Conservation (phyloP, 768 basidiomycete genomes). For the Lactarius trivialis region DNA sequence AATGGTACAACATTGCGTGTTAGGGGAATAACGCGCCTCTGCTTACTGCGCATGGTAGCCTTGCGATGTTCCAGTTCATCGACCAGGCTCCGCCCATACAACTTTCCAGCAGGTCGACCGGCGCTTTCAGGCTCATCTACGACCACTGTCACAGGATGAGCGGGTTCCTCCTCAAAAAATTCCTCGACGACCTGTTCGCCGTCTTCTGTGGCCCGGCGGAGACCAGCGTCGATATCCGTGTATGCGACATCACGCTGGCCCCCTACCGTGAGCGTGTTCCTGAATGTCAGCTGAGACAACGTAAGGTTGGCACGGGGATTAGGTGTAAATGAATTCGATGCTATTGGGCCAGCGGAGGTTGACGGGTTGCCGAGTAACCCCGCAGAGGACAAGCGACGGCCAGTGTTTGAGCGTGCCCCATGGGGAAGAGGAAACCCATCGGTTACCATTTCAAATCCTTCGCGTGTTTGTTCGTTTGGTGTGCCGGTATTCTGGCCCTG, state of each 20-base stretch:
- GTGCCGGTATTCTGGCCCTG: constrained; percentile 41
- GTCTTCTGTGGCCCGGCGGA: constrained; percentile 71
- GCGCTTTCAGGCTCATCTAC: constrained; percentile 24
- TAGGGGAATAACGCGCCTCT: constrained; percentile 49
- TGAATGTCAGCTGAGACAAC: constrained; percentile 78
- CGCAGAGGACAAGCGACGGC: constrained; percentile 35
- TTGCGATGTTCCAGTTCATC: constrained; percentile 85
- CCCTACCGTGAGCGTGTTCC: constrained; percentile 68
- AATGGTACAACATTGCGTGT: constrained; percentile 1
- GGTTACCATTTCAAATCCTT: constrained; percentile 55
- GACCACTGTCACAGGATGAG: constrained; percentile 28
- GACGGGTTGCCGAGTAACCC: constrained; percentile 29
- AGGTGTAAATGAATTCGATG: constrained; percentile 67
- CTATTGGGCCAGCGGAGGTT: constrained; percentile 34
- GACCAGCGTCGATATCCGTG: constrained; percentile 48
- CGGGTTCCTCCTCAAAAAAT: constrained; percentile 29
- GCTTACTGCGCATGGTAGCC: constrained; percentile 71
- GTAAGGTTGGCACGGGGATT: constrained; percentile 71
- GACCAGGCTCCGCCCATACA: constrained; percentile 85
- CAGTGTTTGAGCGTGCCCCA: constrained; percentile 55
- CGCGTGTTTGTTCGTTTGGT: constrained; percentile 32
- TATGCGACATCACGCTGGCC: constrained; percentile 59
- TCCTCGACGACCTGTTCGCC: constrained; percentile 68
- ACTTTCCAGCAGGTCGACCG: constrained; percentile 64
- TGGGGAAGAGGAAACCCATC: constrained; percentile 77